Conservation (phyloP, 2,329 filamentous ascomycete species). For the Verticillium isaacii region DNA sequence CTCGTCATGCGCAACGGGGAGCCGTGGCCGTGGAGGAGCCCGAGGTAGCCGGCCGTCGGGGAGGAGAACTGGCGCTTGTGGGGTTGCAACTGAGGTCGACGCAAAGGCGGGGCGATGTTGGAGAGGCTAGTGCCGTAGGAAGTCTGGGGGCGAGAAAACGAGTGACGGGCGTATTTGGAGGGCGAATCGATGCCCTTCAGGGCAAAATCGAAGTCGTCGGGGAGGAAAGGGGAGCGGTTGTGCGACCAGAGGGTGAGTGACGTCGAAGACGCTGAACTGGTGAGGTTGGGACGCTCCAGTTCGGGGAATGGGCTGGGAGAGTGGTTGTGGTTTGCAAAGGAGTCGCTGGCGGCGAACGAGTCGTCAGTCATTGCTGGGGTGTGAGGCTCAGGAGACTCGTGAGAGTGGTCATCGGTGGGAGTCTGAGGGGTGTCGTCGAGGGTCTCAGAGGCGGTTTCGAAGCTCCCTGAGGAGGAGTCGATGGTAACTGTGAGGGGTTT, state of each 20-base stretch:
- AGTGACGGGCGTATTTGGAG: not conserved
- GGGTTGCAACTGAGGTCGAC: not conserved
- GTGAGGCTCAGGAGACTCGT: not conserved
- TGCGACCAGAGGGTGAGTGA: not conserved
- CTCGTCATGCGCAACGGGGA: slow-evolving; percentile 2
- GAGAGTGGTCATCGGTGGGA: not conserved
- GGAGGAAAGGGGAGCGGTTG: not conserved
- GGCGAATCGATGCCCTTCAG: not conserved
- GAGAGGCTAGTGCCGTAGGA: not conserved
- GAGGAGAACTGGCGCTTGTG: slow-evolving; percentile 14
- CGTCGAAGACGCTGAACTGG: not conserved
- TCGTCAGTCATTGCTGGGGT: slow-evolving; percentile 1
- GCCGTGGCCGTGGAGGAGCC: slow-evolving; percentile 8
- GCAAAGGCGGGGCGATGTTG: not conserved
- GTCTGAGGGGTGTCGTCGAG: not conserved
- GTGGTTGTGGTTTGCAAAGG: not conserved
- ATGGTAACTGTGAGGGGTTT: not conserved
- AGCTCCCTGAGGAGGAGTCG: not conserved
- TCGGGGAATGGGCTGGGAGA: not conserved
- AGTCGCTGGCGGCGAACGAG: not conserved
- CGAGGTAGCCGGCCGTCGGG: slow-evolving; percentile 15
- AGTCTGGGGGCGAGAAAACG: not conserved
- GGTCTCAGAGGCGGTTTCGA: not conserved
- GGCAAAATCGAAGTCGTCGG: not conserved
- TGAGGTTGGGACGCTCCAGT: not conserved